Evolutionary conservation across 768 basidiomycete genomes (phyloP).

Genomic region (Lentinula sp.): DNA sequence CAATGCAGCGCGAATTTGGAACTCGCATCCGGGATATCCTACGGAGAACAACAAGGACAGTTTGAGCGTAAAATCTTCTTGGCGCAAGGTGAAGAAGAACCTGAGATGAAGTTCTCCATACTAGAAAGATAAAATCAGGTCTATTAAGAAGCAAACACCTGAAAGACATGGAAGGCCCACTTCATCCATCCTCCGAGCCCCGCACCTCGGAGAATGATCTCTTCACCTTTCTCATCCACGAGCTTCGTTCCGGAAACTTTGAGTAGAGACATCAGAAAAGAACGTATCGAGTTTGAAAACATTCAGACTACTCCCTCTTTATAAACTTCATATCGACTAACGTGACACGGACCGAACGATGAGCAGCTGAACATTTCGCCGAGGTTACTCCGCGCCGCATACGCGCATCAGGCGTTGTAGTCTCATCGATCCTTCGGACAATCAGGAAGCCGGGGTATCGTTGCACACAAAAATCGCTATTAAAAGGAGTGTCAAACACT

Average conservation of each 20-base stretch:
- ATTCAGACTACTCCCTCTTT: not conserved
- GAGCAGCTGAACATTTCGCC: conserved; percentile 4
- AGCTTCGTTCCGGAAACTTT: conserved; percentile 55
- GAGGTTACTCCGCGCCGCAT: not conserved
- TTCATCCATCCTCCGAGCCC: conserved; percentile 87
- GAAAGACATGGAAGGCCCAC: conserved; percentile 36
- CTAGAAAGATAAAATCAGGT: conserved; percentile 21
- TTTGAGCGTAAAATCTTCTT: not conserved
- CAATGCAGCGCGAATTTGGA: conserved; percentile 70
- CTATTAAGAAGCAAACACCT: not conserved
- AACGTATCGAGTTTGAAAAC: not conserved
- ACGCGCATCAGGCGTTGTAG: not conserved
- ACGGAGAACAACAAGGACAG: not conserved
- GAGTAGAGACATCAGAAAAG: conserved; percentile 39
- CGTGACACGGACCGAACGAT: not conserved
- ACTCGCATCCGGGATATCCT: conserved; percentile 80
- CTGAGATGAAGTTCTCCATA: conserved; percentile 76
- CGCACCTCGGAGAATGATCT: conserved; percentile 62
- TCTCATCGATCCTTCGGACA: not conserved
- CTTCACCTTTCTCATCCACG: conserved; percentile 49
- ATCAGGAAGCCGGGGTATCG: not conserved
- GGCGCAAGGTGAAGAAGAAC: conserved; percentile 16
- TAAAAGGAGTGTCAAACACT: no score
- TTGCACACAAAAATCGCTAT: not conserved
- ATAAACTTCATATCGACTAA: not conserved